Evolutionary conservation across 225 moss, liverwort and hornwort genomes (phyloP).

Genomic region (Pseudoscleropodium purum): DNA sequence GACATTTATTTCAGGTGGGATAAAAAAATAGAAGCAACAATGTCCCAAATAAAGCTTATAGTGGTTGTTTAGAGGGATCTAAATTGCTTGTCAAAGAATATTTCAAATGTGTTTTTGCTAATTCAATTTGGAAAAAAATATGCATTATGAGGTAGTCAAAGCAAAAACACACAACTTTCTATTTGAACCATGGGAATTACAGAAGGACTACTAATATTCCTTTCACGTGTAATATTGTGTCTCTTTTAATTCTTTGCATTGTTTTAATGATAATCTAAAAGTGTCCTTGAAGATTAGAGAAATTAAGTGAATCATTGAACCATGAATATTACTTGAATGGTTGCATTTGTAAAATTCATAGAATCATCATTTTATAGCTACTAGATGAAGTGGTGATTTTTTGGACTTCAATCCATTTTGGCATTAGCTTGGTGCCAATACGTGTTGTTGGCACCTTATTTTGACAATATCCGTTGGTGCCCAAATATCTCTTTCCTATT

Average conservation of each 20-base stretch:
- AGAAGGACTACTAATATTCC: too few relatives aligned
- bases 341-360: neutral
- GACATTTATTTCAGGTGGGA: neutral
- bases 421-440: neutral
- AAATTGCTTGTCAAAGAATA: neutral
- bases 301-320: neutral
- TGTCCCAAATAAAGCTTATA: accelerated
- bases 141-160: neutral
- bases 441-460: too few relatives aligned
- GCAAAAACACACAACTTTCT: neutral
- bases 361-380: neutral
- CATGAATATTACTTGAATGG: too few relatives aligned
- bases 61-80: neutral
- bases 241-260: neutral
- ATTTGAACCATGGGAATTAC: too few relatives aligned
- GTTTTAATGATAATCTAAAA: neutral
- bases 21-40: neutral
- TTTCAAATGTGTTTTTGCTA: neutral
- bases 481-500: neutral
- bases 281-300: too few relatives aligned
- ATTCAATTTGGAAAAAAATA: neutral
- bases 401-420: neutral
- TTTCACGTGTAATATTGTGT: too few relatives aligned
- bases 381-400: neutral
- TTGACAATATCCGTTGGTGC: too few relatives aligned